phyloP scores from a whole-genome alignment of 768 basidiomycete genomes.

The Lactifluus pinguis region DNA sequence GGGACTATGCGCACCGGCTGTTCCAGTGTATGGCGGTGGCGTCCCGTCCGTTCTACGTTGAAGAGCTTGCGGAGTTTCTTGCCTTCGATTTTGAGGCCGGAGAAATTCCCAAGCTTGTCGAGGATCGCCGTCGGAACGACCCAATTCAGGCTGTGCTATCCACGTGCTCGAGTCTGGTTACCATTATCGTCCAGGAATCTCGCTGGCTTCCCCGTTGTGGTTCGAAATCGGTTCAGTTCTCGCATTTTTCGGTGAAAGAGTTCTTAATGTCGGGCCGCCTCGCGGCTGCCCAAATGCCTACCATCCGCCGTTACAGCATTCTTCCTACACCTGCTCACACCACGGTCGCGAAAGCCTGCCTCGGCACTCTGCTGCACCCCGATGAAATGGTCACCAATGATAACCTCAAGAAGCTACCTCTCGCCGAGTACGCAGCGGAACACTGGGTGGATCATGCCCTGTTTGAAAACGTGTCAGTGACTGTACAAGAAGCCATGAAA shows the following conservation, averaged over 20 bases:
- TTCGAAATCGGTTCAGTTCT: background rate
- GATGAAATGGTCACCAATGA: background rate
- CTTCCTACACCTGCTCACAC: background rate
- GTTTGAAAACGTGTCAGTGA: background rate
- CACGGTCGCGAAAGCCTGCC: background rate
- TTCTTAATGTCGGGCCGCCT: background rate
- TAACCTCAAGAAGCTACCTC: background rate
- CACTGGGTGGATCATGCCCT: too few relatives aligned
- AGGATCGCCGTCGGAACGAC: background rate
- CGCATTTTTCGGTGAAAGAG: constrained; percentile 8
- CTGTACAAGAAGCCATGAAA: background rate
- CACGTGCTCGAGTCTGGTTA: too few relatives aligned
- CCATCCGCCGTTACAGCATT: background rate
- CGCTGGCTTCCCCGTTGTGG: background rate
- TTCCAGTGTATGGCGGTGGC: background rate
- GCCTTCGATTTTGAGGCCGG: background rate
- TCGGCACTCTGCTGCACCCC: background rate
- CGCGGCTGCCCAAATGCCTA: background rate
- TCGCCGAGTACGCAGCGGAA: background rate
- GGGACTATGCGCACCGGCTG: background rate
- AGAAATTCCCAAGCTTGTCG: background rate
- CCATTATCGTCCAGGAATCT: background rate
- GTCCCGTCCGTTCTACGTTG: background rate
- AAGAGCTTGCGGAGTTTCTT: constrained; percentile 3
- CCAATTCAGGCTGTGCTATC: background rate